Percentiles rank a stretch among this genome's conserved stretches.
phyloP scores from a whole-genome alignment of 345 rosid genomes.

The Ceriops tagal region DNA sequence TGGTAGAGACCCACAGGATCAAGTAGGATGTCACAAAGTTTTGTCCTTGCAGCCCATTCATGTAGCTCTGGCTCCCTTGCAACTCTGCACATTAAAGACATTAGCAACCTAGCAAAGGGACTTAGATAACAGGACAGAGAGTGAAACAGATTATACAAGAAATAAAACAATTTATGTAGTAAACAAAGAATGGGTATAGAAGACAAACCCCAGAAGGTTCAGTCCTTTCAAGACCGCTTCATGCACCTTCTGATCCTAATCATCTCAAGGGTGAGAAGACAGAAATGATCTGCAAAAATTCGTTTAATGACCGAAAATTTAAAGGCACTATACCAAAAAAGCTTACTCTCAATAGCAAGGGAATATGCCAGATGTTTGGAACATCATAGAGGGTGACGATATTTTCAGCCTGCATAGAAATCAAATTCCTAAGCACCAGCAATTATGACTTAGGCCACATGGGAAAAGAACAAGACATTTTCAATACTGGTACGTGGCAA shows the following conservation, averaged over 20 bases:
- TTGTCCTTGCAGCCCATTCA: conserved; percentile 73
- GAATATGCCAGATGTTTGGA: conserved; percentile 96
- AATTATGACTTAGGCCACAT: too few species aligned
- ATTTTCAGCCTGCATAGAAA: conserved; percentile 56
- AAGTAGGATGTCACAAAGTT: conserved; percentile 54
- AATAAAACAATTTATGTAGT: background rate
- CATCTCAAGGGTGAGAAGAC: conserved; percentile 5
- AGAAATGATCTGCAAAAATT: background rate
- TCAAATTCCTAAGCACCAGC: conserved; percentile 4
- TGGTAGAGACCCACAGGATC: conserved; percentile 53
- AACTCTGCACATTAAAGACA: conserved; percentile 40
- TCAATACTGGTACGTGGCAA: conserved; percentile 82
- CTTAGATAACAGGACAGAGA: background rate
- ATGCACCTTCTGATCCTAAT: conserved; percentile 94
- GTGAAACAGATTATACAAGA: conserved; percentile 3
- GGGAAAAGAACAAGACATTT: background rate
- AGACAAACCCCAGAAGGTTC: conserved; percentile 64
- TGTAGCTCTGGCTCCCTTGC: conserved; percentile 59
- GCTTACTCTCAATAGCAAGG: conserved; percentile 79
- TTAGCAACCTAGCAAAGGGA: background rate
- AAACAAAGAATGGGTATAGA: background rate
- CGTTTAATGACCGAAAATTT: background rate
- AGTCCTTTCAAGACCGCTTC: conserved; percentile 76
- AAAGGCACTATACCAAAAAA: background rate
- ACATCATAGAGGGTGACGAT: conserved; percentile 82